Conservation (phyloP, 345 rosid species). For the Adansonia digitata region DNA sequence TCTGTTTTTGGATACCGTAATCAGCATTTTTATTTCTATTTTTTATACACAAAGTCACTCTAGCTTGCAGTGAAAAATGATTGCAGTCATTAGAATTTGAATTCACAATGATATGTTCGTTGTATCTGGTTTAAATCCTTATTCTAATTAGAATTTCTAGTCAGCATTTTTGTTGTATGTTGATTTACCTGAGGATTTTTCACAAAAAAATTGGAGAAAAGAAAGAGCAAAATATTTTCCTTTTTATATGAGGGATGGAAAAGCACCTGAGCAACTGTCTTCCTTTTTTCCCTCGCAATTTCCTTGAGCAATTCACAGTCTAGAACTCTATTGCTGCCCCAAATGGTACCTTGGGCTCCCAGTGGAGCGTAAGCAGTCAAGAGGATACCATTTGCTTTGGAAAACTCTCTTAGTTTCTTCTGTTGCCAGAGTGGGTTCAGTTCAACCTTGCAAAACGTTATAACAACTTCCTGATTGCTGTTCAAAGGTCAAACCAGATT, state of each 20-base stretch:
- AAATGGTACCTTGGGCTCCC: slow-evolving; percentile 55
- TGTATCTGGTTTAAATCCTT: no score
- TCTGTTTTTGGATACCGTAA: not conserved
- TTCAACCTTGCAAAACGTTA: not conserved
- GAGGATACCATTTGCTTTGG: slow-evolving; percentile 42
- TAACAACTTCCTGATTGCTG: not conserved
- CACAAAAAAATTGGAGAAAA: not conserved
- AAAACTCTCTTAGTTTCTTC: slow-evolving; percentile 53
- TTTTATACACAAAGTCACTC: no score
- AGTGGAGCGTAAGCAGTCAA: slow-evolving; percentile 59
- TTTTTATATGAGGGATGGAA: not conserved
- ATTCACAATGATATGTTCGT: no score
- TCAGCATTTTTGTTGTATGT: no score
- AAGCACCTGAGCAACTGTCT: slow-evolving; percentile 71
- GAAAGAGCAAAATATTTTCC: not conserved
- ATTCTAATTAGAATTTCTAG: no score
- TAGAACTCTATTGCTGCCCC: slow-evolving; percentile 66
- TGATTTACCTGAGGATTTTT: not conserved
- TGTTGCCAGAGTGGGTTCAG: slow-evolving; percentile 87
- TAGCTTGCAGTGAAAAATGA: no score
- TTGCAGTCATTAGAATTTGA: no score
- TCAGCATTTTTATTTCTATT: not conserved
- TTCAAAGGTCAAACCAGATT: not conserved
- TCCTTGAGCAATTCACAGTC: slow-evolving; percentile 57
- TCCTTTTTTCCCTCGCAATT: slow-evolving; percentile 58